Evolutionary conservation across 116 monocot genomes (phyloP).

Genomic region (Dioscorea cayenensis): DNA sequence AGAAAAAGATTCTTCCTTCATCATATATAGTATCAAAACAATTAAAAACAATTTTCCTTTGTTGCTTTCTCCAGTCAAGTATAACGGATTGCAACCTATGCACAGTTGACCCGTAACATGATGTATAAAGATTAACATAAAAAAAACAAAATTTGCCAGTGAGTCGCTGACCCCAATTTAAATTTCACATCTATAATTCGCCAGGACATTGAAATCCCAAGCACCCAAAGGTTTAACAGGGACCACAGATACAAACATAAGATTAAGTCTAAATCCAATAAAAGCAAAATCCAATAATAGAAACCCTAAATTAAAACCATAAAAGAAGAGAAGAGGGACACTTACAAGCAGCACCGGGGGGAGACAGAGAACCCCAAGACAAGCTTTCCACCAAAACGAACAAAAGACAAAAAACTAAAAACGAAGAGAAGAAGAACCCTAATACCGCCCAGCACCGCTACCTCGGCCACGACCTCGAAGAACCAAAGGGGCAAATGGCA

Average conservation of each 20-base stretch:
- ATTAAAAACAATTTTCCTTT: too few species aligned
- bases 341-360: slow-evolving; percentile 5
- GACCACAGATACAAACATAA: background rate
- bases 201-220: background rate
- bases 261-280: background rate
- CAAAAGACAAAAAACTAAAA: background rate
- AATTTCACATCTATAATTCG: background rate
- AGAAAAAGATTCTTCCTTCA: background rate
- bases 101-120: too few species aligned
- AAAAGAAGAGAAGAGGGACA: background rate
- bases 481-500: background rate
- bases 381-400: background rate
- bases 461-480: background rate
- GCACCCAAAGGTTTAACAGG: background rate
- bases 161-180: background rate
- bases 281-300: too few species aligned
- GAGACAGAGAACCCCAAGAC: background rate
- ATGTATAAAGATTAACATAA: too few species aligned
- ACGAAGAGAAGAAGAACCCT: background rate
- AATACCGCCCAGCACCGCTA: background rate
- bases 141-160: too few species aligned
- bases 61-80: too few species aligned
- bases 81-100: background rate
- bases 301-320: background rate
- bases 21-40: too few species aligned